Evolutionary conservation across 495 filamentous ascomycete genomes (phyloP), one percentile per base, ranked within the genome.

Genomic region (Aspergillus mulundensis): DNA sequence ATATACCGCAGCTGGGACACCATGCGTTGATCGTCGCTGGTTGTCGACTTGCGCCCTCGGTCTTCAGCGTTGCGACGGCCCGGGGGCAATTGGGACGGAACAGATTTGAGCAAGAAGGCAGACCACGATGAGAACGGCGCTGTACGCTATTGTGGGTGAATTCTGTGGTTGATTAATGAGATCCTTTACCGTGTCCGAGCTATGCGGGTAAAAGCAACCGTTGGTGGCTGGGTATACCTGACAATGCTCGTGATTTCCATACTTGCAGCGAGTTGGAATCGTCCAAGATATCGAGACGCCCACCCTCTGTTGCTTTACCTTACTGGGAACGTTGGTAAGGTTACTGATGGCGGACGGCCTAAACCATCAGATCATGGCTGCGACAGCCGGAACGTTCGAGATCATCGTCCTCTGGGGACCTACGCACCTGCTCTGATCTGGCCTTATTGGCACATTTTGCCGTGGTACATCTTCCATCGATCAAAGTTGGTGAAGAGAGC

Each of bases 111-210:
- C 82, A 4, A 71, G 67, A 0, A 42, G 58, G 0, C 73, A 76
- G 51, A 78, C 70, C 57, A 72, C 70, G 1, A 62, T 83, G 19
- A 78, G 69, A 18, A 76, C 76, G 2, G 68, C 65, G 16, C 61
- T 83, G 1, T 79, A n/a, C n/a, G n/a, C 78, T 53, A 49, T 49
- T 25, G 46, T 28, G 1, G 46, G 28, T 49, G 4, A 18, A 5
- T 18, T 7, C 14, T 14, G n/a, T n/a, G n/a, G n/a, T n/a, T n/a
- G n/a, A n/a, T n/a, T n/a, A n/a, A n/a, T n/a, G n/a, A n/a, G n/a
- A n/a, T n/a, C n/a, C n/a, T n/a, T n/a, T n/a, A n/a, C 90, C 0
- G 64, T 90, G 6, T 90, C 86, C 15, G 90, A 95, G 63, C 68
- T 93, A n/a, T 83, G 81, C 59, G 90, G 90, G 18, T 81, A 89